These are phyloP conservation scores for Magnusiomyces suaveolens DNA, from an alignment of 1,139 yeast genomes.

Conservation along the genomic window DNA sequence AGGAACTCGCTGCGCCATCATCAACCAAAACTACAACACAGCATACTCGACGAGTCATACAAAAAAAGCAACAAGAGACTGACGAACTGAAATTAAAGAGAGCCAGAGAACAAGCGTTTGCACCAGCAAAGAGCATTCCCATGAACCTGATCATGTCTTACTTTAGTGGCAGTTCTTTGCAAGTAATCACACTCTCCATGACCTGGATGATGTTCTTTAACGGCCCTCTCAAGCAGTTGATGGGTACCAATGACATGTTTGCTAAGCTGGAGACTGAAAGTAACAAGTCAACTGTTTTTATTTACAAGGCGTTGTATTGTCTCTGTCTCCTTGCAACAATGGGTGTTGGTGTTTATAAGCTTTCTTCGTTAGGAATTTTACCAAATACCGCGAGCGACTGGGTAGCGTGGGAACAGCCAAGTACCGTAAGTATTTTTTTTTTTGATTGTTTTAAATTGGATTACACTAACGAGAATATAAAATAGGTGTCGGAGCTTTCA, in stretches of 20 bases:
- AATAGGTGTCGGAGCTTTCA: conserved; percentile 1
- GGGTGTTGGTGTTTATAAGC: conserved; percentile 73
- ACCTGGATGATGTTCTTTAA: conserved; percentile 67
- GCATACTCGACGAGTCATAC: neutral
- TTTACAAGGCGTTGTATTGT: conserved; percentile 43
- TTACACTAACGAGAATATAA: neutral
- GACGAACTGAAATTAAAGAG: conserved; percentile 4
- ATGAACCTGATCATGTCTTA: conserved; percentile 87
- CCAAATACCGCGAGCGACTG: conserved; percentile 86
- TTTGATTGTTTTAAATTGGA: neutral
- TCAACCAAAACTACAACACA: neutral
- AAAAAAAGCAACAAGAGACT: conserved; percentile 2
- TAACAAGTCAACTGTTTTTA: conserved; percentile 36
- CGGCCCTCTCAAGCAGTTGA: conserved; percentile 66
- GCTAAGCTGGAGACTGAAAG: conserved; percentile 26
- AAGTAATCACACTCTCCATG: conserved; percentile 85
- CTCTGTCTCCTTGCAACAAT: conserved; percentile 56
- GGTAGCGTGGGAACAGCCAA: conserved; percentile 71
- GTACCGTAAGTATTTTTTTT: conserved; percentile 25
- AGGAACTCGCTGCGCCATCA: neutral
- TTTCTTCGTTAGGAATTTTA: conserved; percentile 79
- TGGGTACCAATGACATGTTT: conserved; percentile 43
- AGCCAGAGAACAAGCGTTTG: conserved; percentile 80
- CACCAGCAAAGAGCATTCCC: conserved; percentile 78
- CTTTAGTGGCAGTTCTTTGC: conserved; percentile 87